Conservation (phyloP, 2,329 filamentous ascomycete genomes). For the Fusarium setosum region DNA sequence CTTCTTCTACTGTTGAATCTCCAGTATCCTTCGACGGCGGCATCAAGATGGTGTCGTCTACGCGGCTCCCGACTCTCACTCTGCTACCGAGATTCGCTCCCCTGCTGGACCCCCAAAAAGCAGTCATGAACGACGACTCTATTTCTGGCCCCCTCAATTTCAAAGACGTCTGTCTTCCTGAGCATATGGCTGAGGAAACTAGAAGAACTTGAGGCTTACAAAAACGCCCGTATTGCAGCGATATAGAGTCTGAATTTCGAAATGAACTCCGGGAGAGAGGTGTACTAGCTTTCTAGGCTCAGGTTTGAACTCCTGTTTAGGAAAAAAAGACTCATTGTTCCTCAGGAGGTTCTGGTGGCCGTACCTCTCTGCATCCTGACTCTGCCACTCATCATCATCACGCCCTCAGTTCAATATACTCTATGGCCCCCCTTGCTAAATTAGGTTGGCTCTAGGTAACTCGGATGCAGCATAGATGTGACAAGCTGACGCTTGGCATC, state of each 20-base stretch:
- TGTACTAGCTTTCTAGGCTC: slow-evolving; percentile 49
- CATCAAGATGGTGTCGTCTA: slow-evolving; percentile 69
- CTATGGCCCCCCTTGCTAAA: neutral
- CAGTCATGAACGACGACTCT: slow-evolving; percentile 46
- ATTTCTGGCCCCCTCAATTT: slow-evolving; percentile 46
- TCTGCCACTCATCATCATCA: slow-evolving; percentile 78
- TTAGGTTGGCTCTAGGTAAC: slow-evolving; percentile 27
- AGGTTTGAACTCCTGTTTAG: slow-evolving; percentile 77
- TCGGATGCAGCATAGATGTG: slow-evolving; percentile 16
- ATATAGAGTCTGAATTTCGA: neutral
- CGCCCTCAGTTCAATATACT: slow-evolving; percentile 72
- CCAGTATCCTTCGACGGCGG: slow-evolving; percentile 53
- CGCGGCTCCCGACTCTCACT: slow-evolving; percentile 55
- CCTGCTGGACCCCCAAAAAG: slow-evolving; percentile 62
- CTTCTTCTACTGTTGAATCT: slow-evolving; percentile 43
- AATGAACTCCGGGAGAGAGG: slow-evolving; percentile 18
- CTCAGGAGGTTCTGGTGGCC: slow-evolving; percentile 81
- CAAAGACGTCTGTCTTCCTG: slow-evolving; percentile 49
- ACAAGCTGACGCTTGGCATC: slow-evolving; percentile 23
- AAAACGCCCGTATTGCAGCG: neutral
- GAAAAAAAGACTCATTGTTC: slow-evolving; percentile 79
- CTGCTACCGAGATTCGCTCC: slow-evolving; percentile 42
- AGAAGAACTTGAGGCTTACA: slow-evolving; percentile 8
- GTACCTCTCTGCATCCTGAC: slow-evolving; percentile 76
- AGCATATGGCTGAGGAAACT: slow-evolving; percentile 41